These are phyloP conservation scores for Rhizophagus sp. DNA, from an alignment of 192 early-diverging fungal genomes.

Conservation along the genomic window DNA sequence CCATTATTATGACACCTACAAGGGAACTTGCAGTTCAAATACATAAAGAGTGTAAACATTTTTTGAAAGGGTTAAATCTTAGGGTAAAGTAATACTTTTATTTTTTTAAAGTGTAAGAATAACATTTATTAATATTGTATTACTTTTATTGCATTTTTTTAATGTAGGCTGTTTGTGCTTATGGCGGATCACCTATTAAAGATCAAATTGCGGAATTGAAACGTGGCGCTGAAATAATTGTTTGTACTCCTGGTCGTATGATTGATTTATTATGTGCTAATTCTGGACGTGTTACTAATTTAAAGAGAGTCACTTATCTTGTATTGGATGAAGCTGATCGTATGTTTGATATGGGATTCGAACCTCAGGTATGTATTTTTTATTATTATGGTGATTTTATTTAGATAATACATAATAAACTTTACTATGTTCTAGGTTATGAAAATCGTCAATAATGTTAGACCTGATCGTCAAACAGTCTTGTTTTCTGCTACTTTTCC, in stretches of 20 bases:
- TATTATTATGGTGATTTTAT: no score
- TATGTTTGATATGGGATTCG: conserved; percentile 99
- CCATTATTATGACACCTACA: conserved; percentile 90
- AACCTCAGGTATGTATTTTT: conserved; percentile 66
- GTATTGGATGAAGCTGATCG: conserved; percentile 96
- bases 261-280: conserved; percentile 88
- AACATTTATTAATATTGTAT: no score
- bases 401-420: neutral
- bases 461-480: conserved; percentile 85
- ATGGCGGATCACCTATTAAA: conserved; percentile 85
- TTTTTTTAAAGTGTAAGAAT: no score
- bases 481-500: conserved; percentile 97
- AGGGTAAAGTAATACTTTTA: conserved; percentile 34
- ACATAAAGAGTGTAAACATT: conserved; percentile 89
- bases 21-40: conserved; percentile 93
- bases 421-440: conserved; percentile 62
- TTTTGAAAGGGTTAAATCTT: conserved; percentile 83
- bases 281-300: conserved; percentile 83
- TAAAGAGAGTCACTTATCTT: conserved; percentile 88
- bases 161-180: conserved; percentile 76
- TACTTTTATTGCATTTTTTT: neutral
- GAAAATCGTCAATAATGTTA: conserved; percentile 91
- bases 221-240: conserved; percentile 87
- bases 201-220: conserved; percentile 89
- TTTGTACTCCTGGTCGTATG: conserved; percentile 90